Evolutionary conservation across 2,329 filamentous ascomycete genomes (phyloP), one percentile per base, ranked within the genome.

Genomic region (Coniochaeta sp.): DNA sequence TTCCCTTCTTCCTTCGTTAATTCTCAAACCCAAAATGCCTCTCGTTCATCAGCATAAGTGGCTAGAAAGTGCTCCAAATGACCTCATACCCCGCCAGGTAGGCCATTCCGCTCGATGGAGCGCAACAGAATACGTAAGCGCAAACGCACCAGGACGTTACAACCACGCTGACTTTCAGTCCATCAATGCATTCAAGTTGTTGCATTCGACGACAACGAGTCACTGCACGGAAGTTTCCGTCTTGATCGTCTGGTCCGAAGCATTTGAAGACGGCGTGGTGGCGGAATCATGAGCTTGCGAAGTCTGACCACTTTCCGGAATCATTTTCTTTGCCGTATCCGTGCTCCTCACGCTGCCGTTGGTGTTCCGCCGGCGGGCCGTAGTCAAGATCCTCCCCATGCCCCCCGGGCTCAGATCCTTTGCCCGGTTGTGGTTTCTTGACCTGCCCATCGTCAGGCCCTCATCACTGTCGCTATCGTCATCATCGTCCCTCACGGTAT

Each of bases 251-350:
- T 52, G 11, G 17, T 52, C 47, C 11, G 26, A 28, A 5, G 47
- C 2, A 6, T 31, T 28, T 6, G 16, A 26, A 6, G 47, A 22
- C 12, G n/a, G n/a, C n/a, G n/a, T n/a, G n/a, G 47, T 47, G 12
- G 19, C 12, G 6, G 14, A n/a, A n/a, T 52, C 47, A 17, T 52
- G 47, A 52, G 47, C 47, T 28, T 16, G 24, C 22, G 47, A 5
- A 52, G 44, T 22, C 14, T 16, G 24, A 17, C 14, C 6, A 14
- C 24, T 31, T 2, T 52, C 47, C 26, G 14, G 3, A n/a, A 73
- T 64, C 19, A 84, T 69, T 69, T 85, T 85, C 73, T 86, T 87
- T 43, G 85, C 85, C 50, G 85, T 88, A 65, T 87, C 85, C 1
- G 82, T 85, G 67, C 84, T 87, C 34, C 80, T 81, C 31, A 83